Conservation (phyloP, 192 early-diverging fungal genomes). For the Coemansia sp. region DNA sequence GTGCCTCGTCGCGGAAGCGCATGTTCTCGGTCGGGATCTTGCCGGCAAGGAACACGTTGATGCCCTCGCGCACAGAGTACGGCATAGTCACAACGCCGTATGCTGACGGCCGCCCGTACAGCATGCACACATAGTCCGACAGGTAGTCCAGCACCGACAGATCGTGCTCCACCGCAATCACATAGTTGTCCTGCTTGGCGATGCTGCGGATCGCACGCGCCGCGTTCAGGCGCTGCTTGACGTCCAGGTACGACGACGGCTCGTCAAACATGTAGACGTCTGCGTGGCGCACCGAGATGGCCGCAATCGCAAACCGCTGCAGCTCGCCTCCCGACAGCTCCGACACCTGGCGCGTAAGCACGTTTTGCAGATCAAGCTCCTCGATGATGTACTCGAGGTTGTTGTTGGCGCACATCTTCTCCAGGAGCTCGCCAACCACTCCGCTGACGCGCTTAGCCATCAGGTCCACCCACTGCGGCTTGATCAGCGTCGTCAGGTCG, state of each 20-base stretch:
- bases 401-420: slow-evolving; percentile 68
- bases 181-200: slow-evolving; percentile 73
- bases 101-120: slow-evolving; percentile 95
- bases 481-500: slow-evolving; percentile 91
- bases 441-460: slow-evolving; percentile 83
- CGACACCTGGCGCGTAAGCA: slow-evolving; percentile 80
- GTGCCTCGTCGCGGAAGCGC: slow-evolving; percentile 95
- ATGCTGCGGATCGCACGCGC: slow-evolving; percentile 88
- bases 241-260: slow-evolving; percentile 96
- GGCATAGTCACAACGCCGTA: slow-evolving; percentile 99
- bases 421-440: slow-evolving; percentile 73
- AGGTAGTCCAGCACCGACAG: slow-evolving; percentile 96
- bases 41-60: slow-evolving; percentile 98
- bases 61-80: slow-evolving; percentile 96
- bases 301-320: slow-evolving; percentile 96
- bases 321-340: slow-evolving; percentile 95
- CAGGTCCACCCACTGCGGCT: slow-evolving; percentile 95
- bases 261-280: slow-evolving; percentile 99
- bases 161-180: slow-evolving; percentile 99
- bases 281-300: slow-evolving; percentile 78
- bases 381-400: slow-evolving; percentile 80
- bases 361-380: slow-evolving; percentile 73
- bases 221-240: slow-evolving; percentile 98
- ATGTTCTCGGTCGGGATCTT: slow-evolving; percentile 98
- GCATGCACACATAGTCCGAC: slow-evolving; percentile 96